Conservation (phyloP, 2,329 filamentous ascomycete species). For the Teratosphaeria epicoccoides region DNA sequence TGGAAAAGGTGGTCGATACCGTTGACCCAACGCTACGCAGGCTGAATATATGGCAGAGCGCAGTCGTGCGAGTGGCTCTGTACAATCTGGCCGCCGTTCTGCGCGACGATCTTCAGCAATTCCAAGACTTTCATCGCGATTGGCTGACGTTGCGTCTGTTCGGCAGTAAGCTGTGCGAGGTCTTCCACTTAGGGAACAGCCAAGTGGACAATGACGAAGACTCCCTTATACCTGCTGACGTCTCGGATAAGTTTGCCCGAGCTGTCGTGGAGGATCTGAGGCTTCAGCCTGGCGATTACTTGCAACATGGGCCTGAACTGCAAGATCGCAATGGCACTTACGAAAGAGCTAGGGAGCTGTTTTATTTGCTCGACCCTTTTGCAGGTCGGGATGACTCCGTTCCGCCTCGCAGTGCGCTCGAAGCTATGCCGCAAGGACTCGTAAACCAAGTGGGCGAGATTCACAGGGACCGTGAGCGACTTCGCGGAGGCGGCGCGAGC, state of each 20-base stretch:
- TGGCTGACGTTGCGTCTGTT: neutral
- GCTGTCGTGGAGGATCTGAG: neutral
- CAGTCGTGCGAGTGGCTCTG: neutral
- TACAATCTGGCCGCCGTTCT: neutral
- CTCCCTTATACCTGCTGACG: neutral
- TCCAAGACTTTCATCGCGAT: neutral
- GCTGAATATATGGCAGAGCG: neutral
- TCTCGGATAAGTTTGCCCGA: neutral
- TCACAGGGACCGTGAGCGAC: no score
- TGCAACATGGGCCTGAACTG: neutral
- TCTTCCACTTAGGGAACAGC: no score
- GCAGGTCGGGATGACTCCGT: no score
- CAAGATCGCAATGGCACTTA: neutral
- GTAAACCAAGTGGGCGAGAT: no score
- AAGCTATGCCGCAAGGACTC: no score
- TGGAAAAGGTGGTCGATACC: neutral
- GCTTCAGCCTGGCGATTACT: neutral
- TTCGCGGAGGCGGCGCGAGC: no score
- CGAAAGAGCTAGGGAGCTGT: neutral
- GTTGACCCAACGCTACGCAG: neutral
- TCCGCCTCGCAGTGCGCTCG: no score
- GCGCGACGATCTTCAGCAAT: neutral
- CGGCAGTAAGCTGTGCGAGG: neutral
- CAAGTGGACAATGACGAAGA: no score
- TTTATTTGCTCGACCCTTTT: neutral